A percentile compares a stretch with the other conserved stretches of the same genome.
Evolutionary conservation across 164 flowering plant genomes (phyloP).

Genomic region (Umbilicus rupestris): DNA sequence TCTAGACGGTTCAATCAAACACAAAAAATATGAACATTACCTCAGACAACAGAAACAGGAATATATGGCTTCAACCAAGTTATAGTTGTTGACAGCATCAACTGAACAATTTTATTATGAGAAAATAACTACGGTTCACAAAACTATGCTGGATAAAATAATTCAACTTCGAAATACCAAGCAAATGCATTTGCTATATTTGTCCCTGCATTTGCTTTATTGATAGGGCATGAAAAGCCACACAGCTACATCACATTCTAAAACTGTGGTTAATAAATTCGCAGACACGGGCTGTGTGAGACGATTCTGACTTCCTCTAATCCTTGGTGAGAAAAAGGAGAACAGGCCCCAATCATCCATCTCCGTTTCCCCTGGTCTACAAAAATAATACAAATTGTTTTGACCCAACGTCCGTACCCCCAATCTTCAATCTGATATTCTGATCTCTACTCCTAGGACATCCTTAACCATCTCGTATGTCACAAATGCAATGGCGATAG

Average conservation of each 20-base stretch:
- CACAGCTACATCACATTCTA: conserved; percentile 1
- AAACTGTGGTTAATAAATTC: conserved; percentile 1
- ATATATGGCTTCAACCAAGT: too few relatives aligned
- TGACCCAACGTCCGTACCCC: background rate
- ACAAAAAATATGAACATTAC: too few relatives aligned
- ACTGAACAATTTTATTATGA: background rate
- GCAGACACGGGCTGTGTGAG: background rate
- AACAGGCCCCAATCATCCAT: background rate
- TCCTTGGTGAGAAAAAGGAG: background rate
- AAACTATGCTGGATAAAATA: background rate
- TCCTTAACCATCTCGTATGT: conserved; percentile 81
- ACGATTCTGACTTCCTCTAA: background rate
- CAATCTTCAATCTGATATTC: conserved; percentile 68
- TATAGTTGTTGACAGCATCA: background rate
- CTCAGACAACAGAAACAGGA: too few relatives aligned
- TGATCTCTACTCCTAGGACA: conserved; percentile 77
- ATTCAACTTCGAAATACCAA: background rate
- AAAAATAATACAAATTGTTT: background rate
- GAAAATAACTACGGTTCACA: background rate
- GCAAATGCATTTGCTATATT: background rate
- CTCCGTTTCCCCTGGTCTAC: background rate
- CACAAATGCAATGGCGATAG: conserved; percentile 93
- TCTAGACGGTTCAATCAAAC: too few relatives aligned
- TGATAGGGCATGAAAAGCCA: background rate
- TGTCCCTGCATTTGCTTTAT: conserved; percentile 2